A percentile compares a stretch with the other conserved stretches of the same genome.
phyloP scores from a whole-genome alignment of 257 asterid species.

The Fraxinus quadrangulata region DNA sequence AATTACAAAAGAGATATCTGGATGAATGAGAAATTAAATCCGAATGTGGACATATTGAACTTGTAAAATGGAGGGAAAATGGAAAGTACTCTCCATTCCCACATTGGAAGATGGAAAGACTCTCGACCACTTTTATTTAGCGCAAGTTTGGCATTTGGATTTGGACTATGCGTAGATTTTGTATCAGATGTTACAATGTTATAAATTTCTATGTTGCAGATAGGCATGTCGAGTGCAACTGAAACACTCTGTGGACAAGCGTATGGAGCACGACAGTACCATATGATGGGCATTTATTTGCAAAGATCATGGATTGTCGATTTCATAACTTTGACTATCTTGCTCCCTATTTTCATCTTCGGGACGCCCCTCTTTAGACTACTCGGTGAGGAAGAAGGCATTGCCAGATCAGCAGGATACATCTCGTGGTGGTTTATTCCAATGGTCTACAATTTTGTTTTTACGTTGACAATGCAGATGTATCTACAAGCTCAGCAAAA shows the following conservation, averaged over 20 bases:
- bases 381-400: slow-evolving; percentile 48
- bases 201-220: slow-evolving; percentile 30
- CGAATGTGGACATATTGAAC: neutral
- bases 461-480: slow-evolving; percentile 63
- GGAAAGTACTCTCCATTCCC: neutral
- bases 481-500: slow-evolving; percentile 69
- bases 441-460: slow-evolving; percentile 49
- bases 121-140: too few relatives aligned
- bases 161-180: neutral
- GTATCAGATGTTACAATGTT: neutral
- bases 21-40: neutral
- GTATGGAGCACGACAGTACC: slow-evolving; percentile 64
- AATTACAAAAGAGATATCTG: too few relatives aligned
- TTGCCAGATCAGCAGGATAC: slow-evolving; percentile 52
- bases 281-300: slow-evolving; percentile 69
- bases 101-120: neutral
- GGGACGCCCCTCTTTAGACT: slow-evolving; percentile 47
- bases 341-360: slow-evolving; percentile 56
- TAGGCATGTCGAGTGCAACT: slow-evolving; percentile 77
- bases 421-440: slow-evolving; percentile 63
- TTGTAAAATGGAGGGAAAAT: neutral
- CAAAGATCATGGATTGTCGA: slow-evolving; percentile 73
- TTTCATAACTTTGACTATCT: slow-evolving; percentile 45
- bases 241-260: slow-evolving; percentile 80
- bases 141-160: too few relatives aligned